Evolutionary conservation across 805 yeast genomes (phyloP).

Genomic region (Tetrapisispora nanseiensis): DNA sequence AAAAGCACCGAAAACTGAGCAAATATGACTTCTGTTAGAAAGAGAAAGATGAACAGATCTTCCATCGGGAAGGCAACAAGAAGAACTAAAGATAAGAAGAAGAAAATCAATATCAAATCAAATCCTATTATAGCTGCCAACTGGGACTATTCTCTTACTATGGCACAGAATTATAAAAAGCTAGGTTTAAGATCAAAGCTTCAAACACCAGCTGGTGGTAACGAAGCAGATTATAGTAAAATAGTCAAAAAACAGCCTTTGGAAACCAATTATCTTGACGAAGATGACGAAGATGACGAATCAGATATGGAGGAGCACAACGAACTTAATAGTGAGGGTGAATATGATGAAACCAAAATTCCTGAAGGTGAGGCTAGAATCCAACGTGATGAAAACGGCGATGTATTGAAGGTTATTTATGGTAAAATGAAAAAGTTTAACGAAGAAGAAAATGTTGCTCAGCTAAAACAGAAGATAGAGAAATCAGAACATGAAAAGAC

Average conservation of each 20-base stretch:
- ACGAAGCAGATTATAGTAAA: slow-evolving; percentile 46
- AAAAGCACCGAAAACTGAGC: no score
- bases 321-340: slow-evolving; percentile 22
- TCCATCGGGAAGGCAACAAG: slow-evolving; percentile 62
- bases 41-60: slow-evolving; percentile 72
- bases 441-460: slow-evolving; percentile 29
- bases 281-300: slow-evolving; percentile 21
- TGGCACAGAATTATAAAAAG: slow-evolving; percentile 76
- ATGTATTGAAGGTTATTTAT: slow-evolving; percentile 56
- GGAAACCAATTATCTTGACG: slow-evolving; percentile 13
- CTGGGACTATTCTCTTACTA: slow-evolving; percentile 80
- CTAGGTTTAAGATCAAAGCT: slow-evolving; percentile 67
- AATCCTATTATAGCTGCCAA: slow-evolving; percentile 79
- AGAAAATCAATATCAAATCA: slow-evolving; percentile 52
- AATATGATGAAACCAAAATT: slow-evolving; percentile 41
- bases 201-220: slow-evolving; percentile 69
- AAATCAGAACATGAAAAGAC: slow-evolving; percentile 29
- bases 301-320: slow-evolving; percentile 12
- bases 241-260: slow-evolving; percentile 30
- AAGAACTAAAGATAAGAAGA: slow-evolving; percentile 57
- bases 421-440: slow-evolving; percentile 46
- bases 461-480: slow-evolving; percentile 14
- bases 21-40: slow-evolving; percentile 64
- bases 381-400: slow-evolving; percentile 58
- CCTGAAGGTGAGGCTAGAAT: slow-evolving; percentile 75